Base-by-base conservation (phyloP, 306 rosid genomes). In the Prunus campanulata region DNA sequence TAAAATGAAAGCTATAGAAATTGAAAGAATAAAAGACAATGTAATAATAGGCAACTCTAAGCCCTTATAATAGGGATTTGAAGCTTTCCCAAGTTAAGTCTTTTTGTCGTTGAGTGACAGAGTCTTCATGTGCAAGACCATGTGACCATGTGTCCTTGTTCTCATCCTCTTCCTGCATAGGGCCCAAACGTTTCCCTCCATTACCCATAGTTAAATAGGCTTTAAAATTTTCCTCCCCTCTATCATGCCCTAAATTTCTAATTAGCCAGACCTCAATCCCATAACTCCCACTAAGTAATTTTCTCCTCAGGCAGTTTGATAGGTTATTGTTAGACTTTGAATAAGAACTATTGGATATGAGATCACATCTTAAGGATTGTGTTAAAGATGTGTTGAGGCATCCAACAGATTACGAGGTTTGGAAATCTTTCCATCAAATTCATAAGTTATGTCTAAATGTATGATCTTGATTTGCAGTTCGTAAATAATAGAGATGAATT, bases 51-150 rank as follows among this genome's bases (percentile, higher is more conserved):
- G 74, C 10, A 81, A 72, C 71, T 78, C 18, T 66, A 24, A 39
- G 76, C 8, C 71, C 12, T 57, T 57, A 13, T 71, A 44, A 20
- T 56, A 20, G 14, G 20, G 4, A 13, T 20, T 39, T 56, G 5
- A 2, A 27, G 29, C 24, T 22, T 56, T 20, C 62, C 18, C 32
- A 12, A 25, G 65, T 60, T 12, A 12, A 12, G 65, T 60, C 1
- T 74, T 78, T 11, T 86, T 87, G 92, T 89, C 91, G 76, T 50
- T 22, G 55, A 60, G 71, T 61, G 47, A 51, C 60, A 75, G 83
- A 74, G 82, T 68, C 72, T 66, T 74, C 91, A 91, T 86, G 97
- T 91, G 97, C 90, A 27, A 75, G 61, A 70, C 91, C 98, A 91
- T 90, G 98, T 88, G 93, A 78, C 19, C 92, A 93, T 86, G 92